Evolutionary conservation across 2,329 filamentous ascomycete species (phyloP), one percentile per base, ranked within the genome.

Genomic region (Fusarium sp.): DNA sequence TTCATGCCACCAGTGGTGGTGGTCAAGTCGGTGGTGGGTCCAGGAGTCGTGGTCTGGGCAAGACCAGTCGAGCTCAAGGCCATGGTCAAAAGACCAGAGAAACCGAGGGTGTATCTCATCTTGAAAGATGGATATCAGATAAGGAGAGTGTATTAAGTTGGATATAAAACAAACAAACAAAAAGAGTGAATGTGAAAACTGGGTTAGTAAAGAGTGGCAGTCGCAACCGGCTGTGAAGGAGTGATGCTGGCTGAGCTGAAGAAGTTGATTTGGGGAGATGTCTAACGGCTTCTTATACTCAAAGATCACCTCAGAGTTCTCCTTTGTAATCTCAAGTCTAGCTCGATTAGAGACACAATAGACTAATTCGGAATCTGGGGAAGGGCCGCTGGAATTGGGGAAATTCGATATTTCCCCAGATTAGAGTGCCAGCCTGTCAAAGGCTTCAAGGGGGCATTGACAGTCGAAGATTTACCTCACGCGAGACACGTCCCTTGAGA

Each of bases 41-140:
- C 50, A 23, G 59, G 60, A 33, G 59, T 64, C 20, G 30, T 50
- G 0, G 11, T 37, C 50, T 60, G 67, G 12, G 69, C 69, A 14
- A 66, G 13, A 10, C 18, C 69, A 40, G 50, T 33, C 2, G 69
- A 55, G 26, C 69, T 37, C 44, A 71, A 46, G n/a, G 69, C 64
- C n/a, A 73, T 37, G 65, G 69, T 70, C 69, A 71, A 42, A 59
- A 71, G 69, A 73, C 69, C 69, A 44, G 64, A 61, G 18, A 71
- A 45, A 45, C 69, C 52, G 32, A 59, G 32, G 26, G 69, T 70
- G 56, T 71, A 71, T 72, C 69, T 71, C 69, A 71, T 71, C 37
- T 53, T 70, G 64, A n/a, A 27, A 12, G 37, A 48, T 37, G 6
- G 14, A 35, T 42, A 9, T 11, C 20, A 38, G 9, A 14, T n/a